These are phyloP conservation scores for Furcasterigmium sp. DNA, from an alignment of 2,329 filamentous ascomycete species.

Conservation along the genomic window DNA sequence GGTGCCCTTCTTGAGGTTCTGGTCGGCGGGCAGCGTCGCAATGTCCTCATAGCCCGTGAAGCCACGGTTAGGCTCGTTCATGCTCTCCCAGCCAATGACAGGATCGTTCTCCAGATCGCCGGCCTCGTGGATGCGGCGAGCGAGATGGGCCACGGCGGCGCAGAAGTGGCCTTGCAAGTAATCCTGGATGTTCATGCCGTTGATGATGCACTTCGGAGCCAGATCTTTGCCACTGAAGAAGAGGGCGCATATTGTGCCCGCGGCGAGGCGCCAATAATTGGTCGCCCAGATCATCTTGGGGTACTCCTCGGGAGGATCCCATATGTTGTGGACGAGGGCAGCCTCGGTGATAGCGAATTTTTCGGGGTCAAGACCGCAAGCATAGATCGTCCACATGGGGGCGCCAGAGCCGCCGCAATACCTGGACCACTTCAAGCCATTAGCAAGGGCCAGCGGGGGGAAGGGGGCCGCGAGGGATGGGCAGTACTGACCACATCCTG, in stretches of 20 bases:
- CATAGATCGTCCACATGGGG: slow-evolving; percentile 96
- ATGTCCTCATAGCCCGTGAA: slow-evolving; percentile 81
- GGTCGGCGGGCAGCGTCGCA: slow-evolving; percentile 74
- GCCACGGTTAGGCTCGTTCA: slow-evolving; percentile 93
- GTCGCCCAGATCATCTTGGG: slow-evolving; percentile 99
- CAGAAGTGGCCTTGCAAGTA: slow-evolving; percentile 87
- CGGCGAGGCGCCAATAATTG: slow-evolving; percentile 85
- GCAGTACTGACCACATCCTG: slow-evolving; percentile 76
- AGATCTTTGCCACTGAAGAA: slow-evolving; percentile 91
- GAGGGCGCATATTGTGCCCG: slow-evolving; percentile 86
- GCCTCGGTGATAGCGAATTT: slow-evolving; percentile 84
- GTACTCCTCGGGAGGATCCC: slow-evolving; percentile 75
- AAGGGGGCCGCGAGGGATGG: background rate
- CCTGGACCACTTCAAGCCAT: slow-evolving; percentile 69
- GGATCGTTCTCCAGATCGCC: slow-evolving; percentile 82
- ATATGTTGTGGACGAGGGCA: slow-evolving; percentile 92
- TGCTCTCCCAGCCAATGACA: slow-evolving; percentile 90
- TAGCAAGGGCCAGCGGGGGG: background rate
- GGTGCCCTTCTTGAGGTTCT: slow-evolving; percentile 88
- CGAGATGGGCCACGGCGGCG: slow-evolving; percentile 73
- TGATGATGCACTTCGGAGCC: slow-evolving; percentile 91
- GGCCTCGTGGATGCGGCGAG: slow-evolving; percentile 79
- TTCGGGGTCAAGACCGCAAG: slow-evolving; percentile 82
- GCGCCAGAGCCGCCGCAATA: slow-evolving; percentile 93
- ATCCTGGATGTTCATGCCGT: slow-evolving; percentile 94